These are phyloP conservation scores for Knoxdaviesia capensis DNA, from an alignment of 2,329 filamentous ascomycete species.

Conservation along the genomic window DNA sequence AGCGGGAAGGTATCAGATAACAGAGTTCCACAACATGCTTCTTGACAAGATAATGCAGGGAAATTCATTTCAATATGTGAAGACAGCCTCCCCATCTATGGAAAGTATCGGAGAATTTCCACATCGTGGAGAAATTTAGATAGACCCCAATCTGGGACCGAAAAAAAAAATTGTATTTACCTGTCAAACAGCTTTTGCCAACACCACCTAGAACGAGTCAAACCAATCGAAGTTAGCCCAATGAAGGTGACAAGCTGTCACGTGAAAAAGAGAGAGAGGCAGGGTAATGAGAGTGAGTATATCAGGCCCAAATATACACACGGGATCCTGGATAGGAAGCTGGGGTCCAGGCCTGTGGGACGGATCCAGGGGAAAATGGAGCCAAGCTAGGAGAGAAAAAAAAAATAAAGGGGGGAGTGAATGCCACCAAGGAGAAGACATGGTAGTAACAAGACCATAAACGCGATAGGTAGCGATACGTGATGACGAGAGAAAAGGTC, in stretches of 20 bases:
- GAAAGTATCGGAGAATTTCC: too few species aligned
- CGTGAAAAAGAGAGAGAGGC: too few species aligned
- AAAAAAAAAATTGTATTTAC: slow-evolving; percentile 25
- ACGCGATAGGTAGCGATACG: too few species aligned
- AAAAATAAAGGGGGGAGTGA: neutral
- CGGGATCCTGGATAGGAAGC: neutral
- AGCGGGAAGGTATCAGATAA: slow-evolving; percentile 2
- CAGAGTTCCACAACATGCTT: neutral
- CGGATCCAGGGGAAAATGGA: too few species aligned
- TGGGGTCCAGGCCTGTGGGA: too few species aligned
- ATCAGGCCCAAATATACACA: neutral
- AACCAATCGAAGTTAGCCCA: slow-evolving; percentile 3
- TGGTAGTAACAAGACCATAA: too few species aligned
- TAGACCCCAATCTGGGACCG: slow-evolving; percentile 7
- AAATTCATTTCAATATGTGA: too few species aligned
- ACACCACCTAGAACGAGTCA: slow-evolving; percentile 46
- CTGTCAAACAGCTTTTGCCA: slow-evolving; percentile 81
- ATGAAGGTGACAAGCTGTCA: neutral
- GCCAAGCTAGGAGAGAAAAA: slow-evolving; percentile 3
- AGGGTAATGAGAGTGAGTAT: neutral
- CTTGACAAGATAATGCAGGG: too few species aligned
- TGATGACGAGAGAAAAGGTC: too few species aligned
- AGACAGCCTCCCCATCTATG: too few species aligned
- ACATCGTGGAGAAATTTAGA: slow-evolving; percentile 3
- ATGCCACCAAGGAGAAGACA: neutral